Evolutionary conservation across 2,329 filamentous ascomycete species (phyloP), one percentile per base, ranked within the genome.

Genomic region (Leptographium procerum): DNA sequence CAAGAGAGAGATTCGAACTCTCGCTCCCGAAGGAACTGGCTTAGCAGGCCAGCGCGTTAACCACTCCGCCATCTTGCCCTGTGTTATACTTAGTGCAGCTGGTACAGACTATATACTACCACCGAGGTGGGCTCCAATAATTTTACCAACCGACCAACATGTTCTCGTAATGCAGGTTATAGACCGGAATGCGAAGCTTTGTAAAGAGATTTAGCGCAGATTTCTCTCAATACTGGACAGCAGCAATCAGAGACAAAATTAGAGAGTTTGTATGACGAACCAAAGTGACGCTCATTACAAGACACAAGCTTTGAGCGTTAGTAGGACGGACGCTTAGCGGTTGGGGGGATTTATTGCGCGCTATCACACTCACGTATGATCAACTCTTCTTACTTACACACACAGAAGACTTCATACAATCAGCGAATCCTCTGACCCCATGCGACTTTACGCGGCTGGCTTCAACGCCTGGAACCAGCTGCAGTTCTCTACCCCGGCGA

Each of bases 401-500:
- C 10, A 13, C 22, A 13, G 22, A 4, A 28, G 3, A 50, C 2
- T 29, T 28, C 24, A 14, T 16, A 14, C 7, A 50, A 13, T 10
- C 47, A 31, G 14, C 26, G 22, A 13, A 13, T 24, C 22, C 10
- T 14, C 24, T 3, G 22, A 48, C 53, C 47, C 34, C 50, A 75
- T 81, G 78, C 71, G 77, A 56, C 67, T 85, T 6, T 80, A 78
- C 65, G 79, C 76, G 48, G 64, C 77, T 3, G 82, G 82, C 47
- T 78, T 81, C 69, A 85, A 85, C 65, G 79, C 80, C 57, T 85
- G 79, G 79, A 68, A 70, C 58, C 81, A 85, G 64, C 72, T 84
- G 19, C 62, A 65, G 2, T 77, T 82, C 59, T 50, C 8, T 19
- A 13, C 50, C 1, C 8, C 11, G 13, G 54, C 19, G 1, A 6